Evolutionary conservation across 306 rosid species (phyloP), one percentile per base, ranked within the genome.

Genomic region (Oxytropis ochrocephala): DNA sequence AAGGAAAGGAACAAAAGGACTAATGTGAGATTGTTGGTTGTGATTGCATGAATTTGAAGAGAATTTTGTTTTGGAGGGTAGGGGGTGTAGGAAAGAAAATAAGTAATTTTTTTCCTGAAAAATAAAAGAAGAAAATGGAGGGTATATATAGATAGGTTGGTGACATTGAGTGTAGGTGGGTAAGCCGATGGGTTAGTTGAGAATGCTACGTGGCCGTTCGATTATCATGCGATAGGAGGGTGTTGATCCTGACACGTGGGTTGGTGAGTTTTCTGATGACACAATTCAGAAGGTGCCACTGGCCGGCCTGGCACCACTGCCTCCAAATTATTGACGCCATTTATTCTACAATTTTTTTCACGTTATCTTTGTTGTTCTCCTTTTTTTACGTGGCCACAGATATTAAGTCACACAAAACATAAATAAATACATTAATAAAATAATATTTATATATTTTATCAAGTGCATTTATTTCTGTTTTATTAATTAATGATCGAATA

Each of bases 141-240:
- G 33, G 73, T 75, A 43, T 85, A 86, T 81, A 84, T 74, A 81
- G 87, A 38, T 6, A 14, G 48, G 68, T 49, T 41, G 50, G 54
- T 57, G 48, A 48, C 69, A 64, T 79, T 75, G 73, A 57, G 87
- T 47, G 83, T 71, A 16, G 88, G 87, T 89, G 85, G 91, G 95
- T 80, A 57, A 73, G 91, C 85, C 70, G 84, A 77, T 69, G 90
- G 66, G 96, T 90, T 92, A 83, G 98, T 90, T 92, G 96, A 80
- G 80, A 82, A 74, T 5, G 19, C 1, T 11, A 32, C 4, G 38
- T 24, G 83, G 78, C 82, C 91, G 84, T 92, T 44, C 72, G 96
- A 89, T 91, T 30, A 5, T 21, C 18, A 35, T 39, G 29, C 7
- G 5, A 33, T 8, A 21, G 24, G 65, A 69, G 42, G 74, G 80